Conservation (phyloP, 768 basidiomycete species). For the Coprinopsis marcescibilis region DNA sequence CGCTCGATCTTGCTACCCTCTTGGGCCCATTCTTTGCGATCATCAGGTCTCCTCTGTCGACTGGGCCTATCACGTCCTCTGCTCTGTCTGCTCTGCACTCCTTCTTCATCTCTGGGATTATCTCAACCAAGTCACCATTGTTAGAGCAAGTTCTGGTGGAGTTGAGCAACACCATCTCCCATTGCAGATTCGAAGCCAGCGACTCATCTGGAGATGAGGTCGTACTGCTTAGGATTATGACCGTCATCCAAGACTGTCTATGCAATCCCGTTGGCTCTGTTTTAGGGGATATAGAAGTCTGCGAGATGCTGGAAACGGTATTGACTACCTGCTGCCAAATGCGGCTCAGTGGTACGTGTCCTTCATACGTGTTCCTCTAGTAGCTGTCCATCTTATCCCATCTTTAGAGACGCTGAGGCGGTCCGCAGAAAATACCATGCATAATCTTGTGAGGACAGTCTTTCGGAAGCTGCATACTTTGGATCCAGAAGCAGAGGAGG, state of each 20-base stretch:
- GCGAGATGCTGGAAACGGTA: constrained; percentile 97
- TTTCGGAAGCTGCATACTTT: constrained; percentile 69
- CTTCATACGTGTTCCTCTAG: constrained; percentile 3
- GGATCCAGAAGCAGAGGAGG: constrained; percentile 64
- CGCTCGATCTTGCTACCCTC: constrained; percentile 54
- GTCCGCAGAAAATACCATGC: constrained; percentile 86
- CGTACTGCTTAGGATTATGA: constrained; percentile 86
- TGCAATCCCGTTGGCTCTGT: constrained; percentile 61
- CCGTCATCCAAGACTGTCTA: constrained; percentile 81
- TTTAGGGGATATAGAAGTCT: constrained; percentile 90
- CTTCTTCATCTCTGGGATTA: constrained; percentile 77
- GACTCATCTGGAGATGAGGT: constrained; percentile 98
- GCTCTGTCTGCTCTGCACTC: constrained; percentile 84
- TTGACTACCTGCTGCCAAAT: constrained; percentile 96
- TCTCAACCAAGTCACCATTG: constrained; percentile 48
- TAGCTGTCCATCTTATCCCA: background rate
- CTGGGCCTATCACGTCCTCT: constrained; percentile 95
- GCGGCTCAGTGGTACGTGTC: constrained; percentile 87
- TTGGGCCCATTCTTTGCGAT: constrained; percentile 89
- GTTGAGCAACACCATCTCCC: constrained; percentile 84
- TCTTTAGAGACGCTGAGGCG: constrained; percentile 75
- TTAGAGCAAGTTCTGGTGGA: constrained; percentile 70
- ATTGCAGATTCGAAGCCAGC: constrained; percentile 97
- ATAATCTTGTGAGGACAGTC: constrained; percentile 75
- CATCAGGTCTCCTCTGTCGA: constrained; percentile 89